phyloP scores from a whole-genome alignment of 2,329 filamentous ascomycete species.

The Botryotinia convoluta region DNA sequence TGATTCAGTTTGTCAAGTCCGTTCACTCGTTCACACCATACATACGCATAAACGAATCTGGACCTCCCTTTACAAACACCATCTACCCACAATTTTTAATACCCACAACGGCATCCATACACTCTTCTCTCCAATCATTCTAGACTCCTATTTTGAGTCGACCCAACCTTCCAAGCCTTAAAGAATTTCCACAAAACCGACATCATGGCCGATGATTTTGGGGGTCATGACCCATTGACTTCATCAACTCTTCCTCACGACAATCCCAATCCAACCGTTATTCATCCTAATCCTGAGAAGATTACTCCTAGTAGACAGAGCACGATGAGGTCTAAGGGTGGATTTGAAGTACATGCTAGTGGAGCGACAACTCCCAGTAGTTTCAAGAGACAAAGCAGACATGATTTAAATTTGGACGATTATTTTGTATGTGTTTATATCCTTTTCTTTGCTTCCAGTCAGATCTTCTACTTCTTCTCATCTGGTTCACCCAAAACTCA shows the following conservation, averaged over 20 bases:
- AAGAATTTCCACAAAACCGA: constrained; percentile 6
- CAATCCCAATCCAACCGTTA: not conserved
- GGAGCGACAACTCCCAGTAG: constrained; percentile 16
- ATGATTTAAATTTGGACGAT: constrained; percentile 27
- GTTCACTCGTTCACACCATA: not conserved
- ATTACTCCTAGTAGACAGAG: constrained; percentile 5
- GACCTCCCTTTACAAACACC: not conserved
- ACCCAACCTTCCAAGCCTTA: not conserved
- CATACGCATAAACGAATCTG: not conserved
- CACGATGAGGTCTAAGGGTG: constrained; percentile 18
- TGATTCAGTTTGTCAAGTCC: constrained; percentile 5
- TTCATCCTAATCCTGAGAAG: not conserved
- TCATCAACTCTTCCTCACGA: constrained; percentile 17
- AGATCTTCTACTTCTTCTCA: not conserved
- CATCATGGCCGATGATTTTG: constrained; percentile 14
- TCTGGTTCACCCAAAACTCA: not conserved
- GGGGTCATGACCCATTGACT: not conserved
- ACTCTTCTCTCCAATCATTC: not conserved
- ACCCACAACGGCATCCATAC: not conserved
- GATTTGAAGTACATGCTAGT: constrained; percentile 5
- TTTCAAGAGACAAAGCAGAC: constrained; percentile 16
- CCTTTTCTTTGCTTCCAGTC: not conserved
- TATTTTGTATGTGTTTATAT: constrained; percentile 34
- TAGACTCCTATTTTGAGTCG: not conserved
- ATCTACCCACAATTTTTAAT: not conserved